A percentile compares a stretch with the other conserved stretches of the same genome.
Conservation (phyloP, 2,329 filamentous ascomycete species). For the Colletotrichum eleusines region DNA sequence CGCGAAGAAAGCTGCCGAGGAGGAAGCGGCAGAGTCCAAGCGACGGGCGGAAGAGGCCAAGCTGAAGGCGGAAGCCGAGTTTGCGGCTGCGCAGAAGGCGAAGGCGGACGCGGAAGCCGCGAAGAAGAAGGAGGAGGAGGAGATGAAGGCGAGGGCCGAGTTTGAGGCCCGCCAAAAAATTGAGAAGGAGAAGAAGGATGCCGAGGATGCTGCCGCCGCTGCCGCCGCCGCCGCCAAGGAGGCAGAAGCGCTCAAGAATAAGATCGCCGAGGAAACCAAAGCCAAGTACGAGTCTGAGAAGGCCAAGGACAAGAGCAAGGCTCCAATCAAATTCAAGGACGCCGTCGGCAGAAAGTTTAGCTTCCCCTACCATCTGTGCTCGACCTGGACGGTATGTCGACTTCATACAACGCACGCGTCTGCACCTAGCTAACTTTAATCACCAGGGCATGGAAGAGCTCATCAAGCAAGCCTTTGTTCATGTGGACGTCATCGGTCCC, state of each 20-base stretch:
- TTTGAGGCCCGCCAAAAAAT: constrained; percentile 43
- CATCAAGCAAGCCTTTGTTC: constrained; percentile 85
- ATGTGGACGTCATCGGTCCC: constrained; percentile 80
- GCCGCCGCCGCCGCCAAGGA: constrained; percentile 63
- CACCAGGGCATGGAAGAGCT: constrained; percentile 84
- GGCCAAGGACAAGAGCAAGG: constrained; percentile 67
- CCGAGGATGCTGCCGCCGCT: constrained; percentile 45
- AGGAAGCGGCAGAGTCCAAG: constrained; percentile 54
- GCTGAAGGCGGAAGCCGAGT: constrained; percentile 54
- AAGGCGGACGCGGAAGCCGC: constrained; percentile 50
- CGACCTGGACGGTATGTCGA: constrained; percentile 80
- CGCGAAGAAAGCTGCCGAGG: constrained; percentile 52
- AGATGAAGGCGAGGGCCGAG: constrained; percentile 54
- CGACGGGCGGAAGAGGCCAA: constrained; percentile 48
- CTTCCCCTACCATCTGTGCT: constrained; percentile 88
- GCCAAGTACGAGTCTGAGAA: constrained; percentile 61
- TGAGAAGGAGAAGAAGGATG: constrained; percentile 50
- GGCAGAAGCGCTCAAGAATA: constrained; percentile 65
- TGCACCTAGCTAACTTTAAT: constrained; percentile 44
- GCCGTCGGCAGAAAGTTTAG: constrained; percentile 92
- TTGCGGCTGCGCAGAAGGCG: constrained; percentile 56
- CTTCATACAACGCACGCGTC: not conserved
- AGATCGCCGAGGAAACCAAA: constrained; percentile 68
- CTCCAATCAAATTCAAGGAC: constrained; percentile 90
- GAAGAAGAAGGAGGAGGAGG: constrained; percentile 48